phyloP scores from a whole-genome alignment of 2,329 filamentous ascomycete genomes.

The Lasiodiplodia hormozganensis region DNA sequence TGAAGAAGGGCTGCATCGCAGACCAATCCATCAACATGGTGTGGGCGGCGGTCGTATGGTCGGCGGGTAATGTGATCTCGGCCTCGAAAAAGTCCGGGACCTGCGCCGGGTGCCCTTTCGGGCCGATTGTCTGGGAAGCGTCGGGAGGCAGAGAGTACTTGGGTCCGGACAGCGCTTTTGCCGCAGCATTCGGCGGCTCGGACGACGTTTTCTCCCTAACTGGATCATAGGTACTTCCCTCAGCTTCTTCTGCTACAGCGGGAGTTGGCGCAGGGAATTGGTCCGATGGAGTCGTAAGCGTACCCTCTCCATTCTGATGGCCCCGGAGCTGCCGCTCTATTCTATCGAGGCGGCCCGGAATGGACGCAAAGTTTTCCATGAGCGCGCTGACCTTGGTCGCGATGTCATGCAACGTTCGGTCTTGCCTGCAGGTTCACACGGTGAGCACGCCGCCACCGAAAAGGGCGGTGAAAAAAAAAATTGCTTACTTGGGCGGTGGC shows the following conservation, averaged over 20 bases:
- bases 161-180: constrained; percentile 16
- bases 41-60: constrained; percentile 91
- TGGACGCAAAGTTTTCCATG: constrained; percentile 33
- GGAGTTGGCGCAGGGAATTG: constrained; percentile 27
- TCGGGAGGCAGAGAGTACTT: constrained; percentile 37
- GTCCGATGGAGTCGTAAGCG: constrained; percentile 29
- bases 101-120: constrained; percentile 22
- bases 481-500: constrained; percentile 82
- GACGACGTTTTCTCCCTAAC: constrained; percentile 28
- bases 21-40: constrained; percentile 74
- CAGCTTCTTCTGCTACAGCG: constrained; percentile 28
- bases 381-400: constrained; percentile 41
- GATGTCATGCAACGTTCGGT: constrained; percentile 59
- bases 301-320: constrained; percentile 30
- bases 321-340: constrained; percentile 27
- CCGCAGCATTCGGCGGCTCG: constrained; percentile 24
- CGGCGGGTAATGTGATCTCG: constrained; percentile 75
- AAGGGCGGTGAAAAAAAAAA: constrained; percentile 20
- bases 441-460: constrained; percentile 12
- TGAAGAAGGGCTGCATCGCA: constrained; percentile 58
- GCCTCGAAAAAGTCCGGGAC: constrained; percentile 53
- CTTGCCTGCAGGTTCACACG: constrained; percentile 42
- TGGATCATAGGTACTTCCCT: constrained; percentile 28
- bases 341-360: constrained; percentile 26
- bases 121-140: constrained; percentile 6